These are phyloP conservation scores for Xerocomellus chrysenteron DNA, from an alignment of 768 basidiomycete genomes.

Conservation along the genomic window DNA sequence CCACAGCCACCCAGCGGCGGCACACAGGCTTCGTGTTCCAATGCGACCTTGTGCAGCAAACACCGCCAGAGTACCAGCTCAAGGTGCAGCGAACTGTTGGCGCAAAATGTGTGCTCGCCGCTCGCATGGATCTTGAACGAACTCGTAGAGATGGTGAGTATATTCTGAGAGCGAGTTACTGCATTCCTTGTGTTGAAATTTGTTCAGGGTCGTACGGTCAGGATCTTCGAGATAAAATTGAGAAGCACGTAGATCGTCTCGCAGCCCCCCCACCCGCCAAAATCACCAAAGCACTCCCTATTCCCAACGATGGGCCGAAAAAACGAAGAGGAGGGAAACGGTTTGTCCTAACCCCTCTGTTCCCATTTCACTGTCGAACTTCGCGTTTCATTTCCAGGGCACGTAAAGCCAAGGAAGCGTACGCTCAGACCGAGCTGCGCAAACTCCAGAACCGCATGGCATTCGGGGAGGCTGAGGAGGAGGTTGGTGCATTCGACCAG, in stretches of 20 bases:
- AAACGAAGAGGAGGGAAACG: conserved; percentile 95
- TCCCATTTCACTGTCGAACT: neutral
- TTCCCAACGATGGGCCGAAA: conserved; percentile 94
- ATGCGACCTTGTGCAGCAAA: conserved; percentile 80
- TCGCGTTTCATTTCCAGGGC: conserved; percentile 51
- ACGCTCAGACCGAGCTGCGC: conserved; percentile 93
- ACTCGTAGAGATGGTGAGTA: conserved; percentile 71
- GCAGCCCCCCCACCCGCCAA: conserved; percentile 94
- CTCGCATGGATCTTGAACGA: conserved; percentile 92
- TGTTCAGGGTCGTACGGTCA: conserved; percentile 73
- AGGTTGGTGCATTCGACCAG: conserved; percentile 95
- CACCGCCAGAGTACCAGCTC: conserved; percentile 86
- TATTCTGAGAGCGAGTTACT: neutral
- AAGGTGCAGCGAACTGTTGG: conserved; percentile 93
- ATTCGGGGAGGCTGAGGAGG: conserved; percentile 94
- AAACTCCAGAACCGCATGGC: conserved; percentile 97
- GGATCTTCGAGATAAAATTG: conserved; percentile 80
- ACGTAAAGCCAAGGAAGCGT: conserved; percentile 97
- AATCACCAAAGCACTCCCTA: conserved; percentile 87
- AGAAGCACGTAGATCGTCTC: conserved; percentile 87
- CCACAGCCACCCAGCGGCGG: conserved; percentile 78
- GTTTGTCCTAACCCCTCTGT: conserved; percentile 40
- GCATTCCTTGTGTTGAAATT: neutral
- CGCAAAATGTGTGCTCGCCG: conserved; percentile 87
- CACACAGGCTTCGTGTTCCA: conserved; percentile 98